Evolutionary conservation across 805 yeast species (phyloP).

Genomic region (Ogataea glucozyma): DNA sequence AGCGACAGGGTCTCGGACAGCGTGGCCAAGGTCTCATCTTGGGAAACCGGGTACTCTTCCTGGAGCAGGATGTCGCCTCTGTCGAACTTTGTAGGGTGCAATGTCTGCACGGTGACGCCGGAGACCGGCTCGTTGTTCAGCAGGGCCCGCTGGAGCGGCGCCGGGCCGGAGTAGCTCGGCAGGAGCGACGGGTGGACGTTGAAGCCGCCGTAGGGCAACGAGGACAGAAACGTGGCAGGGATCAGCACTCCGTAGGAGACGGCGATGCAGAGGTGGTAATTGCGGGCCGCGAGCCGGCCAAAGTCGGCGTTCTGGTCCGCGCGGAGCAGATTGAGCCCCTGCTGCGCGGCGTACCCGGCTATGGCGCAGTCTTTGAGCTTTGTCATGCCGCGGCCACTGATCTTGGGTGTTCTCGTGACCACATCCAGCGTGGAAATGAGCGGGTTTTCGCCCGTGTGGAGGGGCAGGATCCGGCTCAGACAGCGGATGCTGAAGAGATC

Average conservation of each 20-base stretch:
- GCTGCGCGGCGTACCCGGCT: constrained; percentile 38
- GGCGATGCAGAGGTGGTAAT: constrained; percentile 74
- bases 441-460: constrained; percentile 11
- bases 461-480: constrained; percentile 41
- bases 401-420: constrained; percentile 63
- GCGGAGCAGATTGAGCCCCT: constrained; percentile 42
- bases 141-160: constrained; percentile 83
- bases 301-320: constrained; percentile 53
- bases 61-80: constrained; percentile 70
- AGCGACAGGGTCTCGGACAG: constrained; percentile 55
- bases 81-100: constrained; percentile 88
- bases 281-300: constrained; percentile 22
- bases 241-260: constrained; percentile 87
- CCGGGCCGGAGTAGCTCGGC: constrained; percentile 82
- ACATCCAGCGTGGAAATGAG: constrained; percentile 52
- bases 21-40: constrained; percentile 44
- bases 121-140: constrained; percentile 61
- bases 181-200: constrained; percentile 92
- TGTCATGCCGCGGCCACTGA: constrained; percentile 58
- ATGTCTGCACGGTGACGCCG: constrained; percentile 87
- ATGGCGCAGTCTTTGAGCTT: constrained; percentile 54
- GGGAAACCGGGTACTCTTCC: constrained; percentile 42
- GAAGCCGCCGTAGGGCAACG: constrained; percentile 63
- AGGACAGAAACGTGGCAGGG: constrained; percentile 56
- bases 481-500: constrained; percentile 67